Evolutionary conservation across 2,329 filamentous ascomycete genomes (phyloP), one percentile per base, ranked within the genome.

Genomic region (Colletotrichum zoysiae): DNA sequence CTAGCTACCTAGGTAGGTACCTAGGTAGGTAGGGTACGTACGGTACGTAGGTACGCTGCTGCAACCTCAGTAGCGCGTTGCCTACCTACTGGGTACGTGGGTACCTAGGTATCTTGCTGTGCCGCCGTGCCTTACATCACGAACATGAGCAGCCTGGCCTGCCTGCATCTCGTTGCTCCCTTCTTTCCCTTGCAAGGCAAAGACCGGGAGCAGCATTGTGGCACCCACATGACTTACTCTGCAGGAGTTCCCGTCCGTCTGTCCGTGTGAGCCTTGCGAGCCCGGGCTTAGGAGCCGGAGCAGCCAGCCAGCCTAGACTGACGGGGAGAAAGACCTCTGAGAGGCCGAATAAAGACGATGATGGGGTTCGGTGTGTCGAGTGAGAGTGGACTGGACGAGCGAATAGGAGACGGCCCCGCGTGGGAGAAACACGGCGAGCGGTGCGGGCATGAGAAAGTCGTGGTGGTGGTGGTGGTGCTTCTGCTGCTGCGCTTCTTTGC

Each of bases 41-140:
- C n/a, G n/a, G n/a, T n/a, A n/a, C n/a, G 26, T 56, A 38, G 23
- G 50, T 26, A 26, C 55, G 38, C 55, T 42, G 23, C 18, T n/a
- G 30, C 30, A 30, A 55, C 26, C 35, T 38, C 35, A 9, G 35
- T 38, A 38, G 35, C 35, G 12, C 38, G 8, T 38, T 38, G 7
- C 35, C 38, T 40, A 40, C 38, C 38, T 40, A 14, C 20, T 33
- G 8, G 23, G 2, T 48, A 44, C 55, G 38, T 35, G 9, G 8
- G 7, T 48, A n/a, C 44, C 9, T 48, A n/a, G 44, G 44, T 6
- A 48, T 12, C 46, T 61, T 56, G 50, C 67, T 33, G 50, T 61
- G 53, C 63, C 63, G 48, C 23, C 68, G 44, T 65, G 60, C 57
- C 58, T 71, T 65, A 63, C 68, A 71, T 63, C 65, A 53, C 44